A percentile compares a stretch with the other conserved stretches of the same genome.
Conservation (phyloP, 352 stramenopile genomes). For the Aphanomyces cochlioides region DNA sequence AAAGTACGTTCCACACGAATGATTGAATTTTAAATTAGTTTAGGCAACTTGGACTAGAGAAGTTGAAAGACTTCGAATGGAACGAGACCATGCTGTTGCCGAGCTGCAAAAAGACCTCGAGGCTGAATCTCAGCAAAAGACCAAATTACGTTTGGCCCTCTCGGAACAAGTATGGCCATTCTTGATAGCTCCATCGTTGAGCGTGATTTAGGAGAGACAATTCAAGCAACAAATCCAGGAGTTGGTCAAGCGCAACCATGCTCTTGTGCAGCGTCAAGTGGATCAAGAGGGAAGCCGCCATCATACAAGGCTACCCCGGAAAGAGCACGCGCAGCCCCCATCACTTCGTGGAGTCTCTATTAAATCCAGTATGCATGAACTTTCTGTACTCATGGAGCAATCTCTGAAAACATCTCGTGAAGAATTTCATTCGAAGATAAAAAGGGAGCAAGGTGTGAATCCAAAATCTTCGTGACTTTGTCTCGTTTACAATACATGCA, state of each 20-base stretch:
- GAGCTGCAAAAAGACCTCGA: background rate
- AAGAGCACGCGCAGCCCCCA: slow-evolving; percentile 7
- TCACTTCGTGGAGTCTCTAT: too few species aligned
- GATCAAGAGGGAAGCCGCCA: background rate
- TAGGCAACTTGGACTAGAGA: background rate
- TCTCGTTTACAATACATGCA: too few species aligned
- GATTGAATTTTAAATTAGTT: background rate
- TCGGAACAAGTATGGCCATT: background rate
- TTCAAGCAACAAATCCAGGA: background rate
- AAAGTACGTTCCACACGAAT: slow-evolving; percentile 3
- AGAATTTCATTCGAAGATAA: background rate
- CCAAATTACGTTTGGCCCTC: background rate
- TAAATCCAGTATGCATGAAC: slow-evolving; percentile 55
- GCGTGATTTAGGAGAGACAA: background rate
- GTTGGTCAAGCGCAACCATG: slow-evolving; percentile 6
- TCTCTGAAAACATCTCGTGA: slow-evolving; percentile 38
- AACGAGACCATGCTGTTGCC: background rate
- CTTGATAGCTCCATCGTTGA: background rate
- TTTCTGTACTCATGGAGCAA: slow-evolving; percentile 76
- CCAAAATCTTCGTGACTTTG: too few species aligned
- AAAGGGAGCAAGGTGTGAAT: too few species aligned
- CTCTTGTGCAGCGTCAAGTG: background rate
- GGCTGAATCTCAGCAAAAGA: background rate
- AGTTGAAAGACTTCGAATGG: background rate
- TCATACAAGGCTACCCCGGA: background rate